Evolutionary conservation across 176 grass and related monocot species (phyloP), one percentile per base, ranked within the genome.

Genomic region (Oropetium thomaeum): DNA sequence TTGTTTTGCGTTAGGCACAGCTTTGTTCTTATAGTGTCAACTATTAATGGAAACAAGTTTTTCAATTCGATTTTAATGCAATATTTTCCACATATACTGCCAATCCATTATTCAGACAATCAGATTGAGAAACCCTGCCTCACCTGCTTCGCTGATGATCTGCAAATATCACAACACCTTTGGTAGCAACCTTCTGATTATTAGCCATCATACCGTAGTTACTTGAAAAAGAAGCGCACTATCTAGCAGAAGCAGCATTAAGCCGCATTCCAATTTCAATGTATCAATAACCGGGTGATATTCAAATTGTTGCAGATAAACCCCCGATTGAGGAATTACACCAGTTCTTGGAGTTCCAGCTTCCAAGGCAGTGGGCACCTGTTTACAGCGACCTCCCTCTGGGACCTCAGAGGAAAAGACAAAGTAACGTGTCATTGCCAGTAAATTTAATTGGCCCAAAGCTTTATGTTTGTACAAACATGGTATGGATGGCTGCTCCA

Each of bases 361-460:
- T 98, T 81, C 91, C 91, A 73, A 90, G 91, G 67, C 96, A 98
- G 58, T 98, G 96, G 96, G 96, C 96, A 27, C 96, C 96, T 79
- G 89, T 98, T 69, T 94, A 98, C 20, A 79, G 87, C 59, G 96
- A 98, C 61, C 84, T 98, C 8, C 89, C 96, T 59, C 87, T 98
- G 53, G 96, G 96, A 55, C 96, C 91, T 81, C 96, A 98, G 69
- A 83, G 82, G 64, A 98, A 68, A 89, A 89, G 82, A 52, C 88
- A 98, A 71, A 86, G 69, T 65, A 94, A 76, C 83, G 75, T 87
- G 79, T 93, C 91, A 68, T 92, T 98, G 53, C 96, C 90, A 57
- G 86, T 98, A 71, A 87, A 83, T 71, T 84, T 98, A 71, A 89
- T 98, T 39, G 95, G 95, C 71, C 95, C 95, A 65, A 98, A 83